phyloP scores from a whole-genome alignment of 352 stramenopile genomes.

The Phytophthora pseudosyringae region DNA sequence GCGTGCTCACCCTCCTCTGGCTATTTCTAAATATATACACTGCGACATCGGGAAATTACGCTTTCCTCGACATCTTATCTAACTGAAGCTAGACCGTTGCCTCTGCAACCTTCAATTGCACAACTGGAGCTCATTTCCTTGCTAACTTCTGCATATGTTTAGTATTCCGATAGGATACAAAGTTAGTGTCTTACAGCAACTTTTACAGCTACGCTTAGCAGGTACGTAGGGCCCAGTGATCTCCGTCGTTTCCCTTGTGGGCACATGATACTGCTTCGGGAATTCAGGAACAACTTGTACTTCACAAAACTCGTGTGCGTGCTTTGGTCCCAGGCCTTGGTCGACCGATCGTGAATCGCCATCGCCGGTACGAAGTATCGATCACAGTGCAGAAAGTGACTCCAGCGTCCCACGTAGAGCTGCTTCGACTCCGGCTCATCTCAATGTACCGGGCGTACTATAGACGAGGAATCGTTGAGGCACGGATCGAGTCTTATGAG shows the following conservation, averaged over 20 bases:
- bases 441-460: not conserved
- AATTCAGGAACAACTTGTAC: too few relatives aligned
- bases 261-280: too few relatives aligned
- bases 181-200: too few relatives aligned
- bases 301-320: not conserved
- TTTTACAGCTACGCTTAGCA: too few relatives aligned
- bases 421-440: constrained; percentile 1
- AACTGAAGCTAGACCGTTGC: not conserved
- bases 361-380: not conserved
- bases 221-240: too few relatives aligned
- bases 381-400: constrained; percentile 6
- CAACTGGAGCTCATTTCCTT: too few relatives aligned
- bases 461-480: not conserved
- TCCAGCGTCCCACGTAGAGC: not conserved
- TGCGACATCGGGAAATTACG: constrained; percentile 8
- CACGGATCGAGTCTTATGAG: constrained; percentile 1
- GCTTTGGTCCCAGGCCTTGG: not conserved
- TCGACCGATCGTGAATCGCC: not conserved
- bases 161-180: too few relatives aligned
- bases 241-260: too few relatives aligned
- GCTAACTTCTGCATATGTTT: too few relatives aligned
- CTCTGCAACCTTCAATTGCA: constrained; percentile 15
- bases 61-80: not conserved
- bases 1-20: not conserved
- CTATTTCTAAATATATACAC: constrained; percentile 1